A percentile compares a stretch with the other conserved stretches of the same genome.
These are phyloP conservation scores for Castanea sativa DNA, from an alignment of 306 rosid genomes.

Conservation along the genomic window DNA sequence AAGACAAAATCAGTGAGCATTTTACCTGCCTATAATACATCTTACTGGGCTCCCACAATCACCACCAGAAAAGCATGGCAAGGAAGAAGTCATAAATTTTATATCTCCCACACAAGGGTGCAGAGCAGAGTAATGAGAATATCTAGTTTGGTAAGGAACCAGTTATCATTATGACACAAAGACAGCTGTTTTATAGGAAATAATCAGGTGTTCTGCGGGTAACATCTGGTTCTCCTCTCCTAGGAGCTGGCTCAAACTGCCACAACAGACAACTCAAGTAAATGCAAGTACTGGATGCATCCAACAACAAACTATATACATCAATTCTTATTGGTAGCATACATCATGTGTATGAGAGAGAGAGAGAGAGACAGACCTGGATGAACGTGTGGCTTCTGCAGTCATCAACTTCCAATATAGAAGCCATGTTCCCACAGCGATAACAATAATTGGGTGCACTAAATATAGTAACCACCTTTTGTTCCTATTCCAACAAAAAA, in stretches of 20 bases:
- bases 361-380: slow-evolving; percentile 58
- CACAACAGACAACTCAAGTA: slow-evolving; percentile 6
- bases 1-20: slow-evolving; percentile 46
- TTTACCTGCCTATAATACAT: slow-evolving; percentile 57
- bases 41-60: slow-evolving; percentile 44
- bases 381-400: slow-evolving; percentile 91
- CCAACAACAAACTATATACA: slow-evolving; percentile 6
- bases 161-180: slow-evolving; percentile 13
- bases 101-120: slow-evolving; percentile 36
- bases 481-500: slow-evolving; percentile 73
- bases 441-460: slow-evolving; percentile 99
- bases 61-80: slow-evolving; percentile 30
- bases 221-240: slow-evolving; percentile 99
- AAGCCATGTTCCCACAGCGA: slow-evolving; percentile 99
- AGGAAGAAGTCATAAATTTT: slow-evolving; percentile 34
- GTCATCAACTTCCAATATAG: slow-evolving; percentile 98
- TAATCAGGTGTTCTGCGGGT: slow-evolving; percentile 99
- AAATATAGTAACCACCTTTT: slow-evolving; percentile 97
- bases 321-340: not conserved
- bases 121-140: slow-evolving; percentile 26
- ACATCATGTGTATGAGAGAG: not conserved
- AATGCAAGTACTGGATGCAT: slow-evolving; percentile 9
- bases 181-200: slow-evolving; percentile 65
- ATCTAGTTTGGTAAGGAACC: not conserved
- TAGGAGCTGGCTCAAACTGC: slow-evolving; percentile 99